A percentile compares a stretch with the other conserved stretches of the same genome.
Conservation (phyloP, 2,329 filamentous ascomycete species). For the Aspergillus sp. region DNA sequence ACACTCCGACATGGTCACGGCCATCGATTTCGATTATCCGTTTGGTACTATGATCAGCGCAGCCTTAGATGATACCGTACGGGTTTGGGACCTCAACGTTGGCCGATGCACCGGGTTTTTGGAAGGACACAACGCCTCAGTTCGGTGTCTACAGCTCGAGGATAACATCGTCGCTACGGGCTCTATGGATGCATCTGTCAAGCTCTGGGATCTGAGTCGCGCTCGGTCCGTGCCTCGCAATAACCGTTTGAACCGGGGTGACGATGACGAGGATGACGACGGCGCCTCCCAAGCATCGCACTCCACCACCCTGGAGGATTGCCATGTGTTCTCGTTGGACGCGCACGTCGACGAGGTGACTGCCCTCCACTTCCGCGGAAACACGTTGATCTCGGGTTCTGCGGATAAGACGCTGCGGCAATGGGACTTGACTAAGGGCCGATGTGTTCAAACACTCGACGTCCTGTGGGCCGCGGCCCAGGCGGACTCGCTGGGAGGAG, state of each 20-base stretch:
- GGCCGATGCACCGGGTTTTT: slow-evolving; percentile 88
- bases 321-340: slow-evolving; percentile 81
- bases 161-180: slow-evolving; percentile 95
- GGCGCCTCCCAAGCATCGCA: slow-evolving; percentile 58
- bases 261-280: slow-evolving; percentile 45
- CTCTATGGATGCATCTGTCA: slow-evolving; percentile 90
- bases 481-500: slow-evolving; percentile 67
- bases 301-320: slow-evolving; percentile 80
- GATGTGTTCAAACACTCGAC: slow-evolving; percentile 94
- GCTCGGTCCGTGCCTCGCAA: slow-evolving; percentile 74
- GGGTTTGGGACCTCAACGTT: slow-evolving; percentile 94
- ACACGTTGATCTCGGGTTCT: slow-evolving; percentile 90
- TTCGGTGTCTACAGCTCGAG: slow-evolving; percentile 87
- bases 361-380: slow-evolving; percentile 83
- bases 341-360: slow-evolving; percentile 94
- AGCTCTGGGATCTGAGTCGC: slow-evolving; percentile 89
- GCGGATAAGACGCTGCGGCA: slow-evolving; percentile 96
- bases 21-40: slow-evolving; percentile 93
- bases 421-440: slow-evolving; percentile 96
- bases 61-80: slow-evolving; percentile 86
- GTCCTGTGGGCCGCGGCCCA: slow-evolving; percentile 98
- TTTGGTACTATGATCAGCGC: slow-evolving; percentile 94
- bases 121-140: slow-evolving; percentile 92
- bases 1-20: slow-evolving; percentile 83
- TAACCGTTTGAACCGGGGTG: slow-evolving; percentile 53